Evolutionary conservation across 768 basidiomycete species (phyloP).

Genomic region (Sporobolomyces phaffii): DNA sequence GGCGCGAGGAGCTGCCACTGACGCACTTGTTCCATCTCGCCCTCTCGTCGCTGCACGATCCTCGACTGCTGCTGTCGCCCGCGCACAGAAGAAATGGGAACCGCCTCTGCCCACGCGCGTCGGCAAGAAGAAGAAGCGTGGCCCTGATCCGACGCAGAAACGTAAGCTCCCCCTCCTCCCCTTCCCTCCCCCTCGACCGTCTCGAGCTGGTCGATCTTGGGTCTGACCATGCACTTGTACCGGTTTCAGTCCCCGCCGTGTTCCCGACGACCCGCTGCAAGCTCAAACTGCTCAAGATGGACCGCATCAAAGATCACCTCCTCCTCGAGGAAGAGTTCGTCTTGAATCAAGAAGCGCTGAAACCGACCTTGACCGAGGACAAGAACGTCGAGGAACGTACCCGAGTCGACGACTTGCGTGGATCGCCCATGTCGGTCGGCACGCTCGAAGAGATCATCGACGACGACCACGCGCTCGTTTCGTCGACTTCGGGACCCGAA

Average conservation of each 20-base stretch:
- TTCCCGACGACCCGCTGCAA: conserved; percentile 92
- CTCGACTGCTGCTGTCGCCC: not conserved
- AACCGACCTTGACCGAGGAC: conserved; percentile 78
- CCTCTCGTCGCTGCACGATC: not conserved
- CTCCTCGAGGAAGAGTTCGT: conserved; percentile 92
- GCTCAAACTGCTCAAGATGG: conserved; percentile 88
- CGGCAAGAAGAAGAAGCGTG: conserved; percentile 87
- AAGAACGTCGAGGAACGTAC: conserved; percentile 96
- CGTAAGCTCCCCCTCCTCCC: conserved; percentile 15
- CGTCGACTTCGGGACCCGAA: conserved; percentile 87
- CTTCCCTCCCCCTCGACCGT: too few relatives aligned
- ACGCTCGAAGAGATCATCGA: conserved; percentile 93
- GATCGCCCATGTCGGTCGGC: conserved; percentile 96
- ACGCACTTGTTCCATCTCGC: conserved; percentile 13
- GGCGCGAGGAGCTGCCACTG: conserved; percentile 6
- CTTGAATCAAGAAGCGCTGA: conserved; percentile 81
- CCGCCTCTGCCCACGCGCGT: conserved; percentile 93
- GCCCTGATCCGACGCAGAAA: conserved; percentile 83
- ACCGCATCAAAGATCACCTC: conserved; percentile 96
- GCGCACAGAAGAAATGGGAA: conserved; percentile 99
- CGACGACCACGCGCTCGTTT: conserved; percentile 98
- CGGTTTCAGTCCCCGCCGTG: conserved; percentile 64
- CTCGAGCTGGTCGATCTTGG: too few relatives aligned
- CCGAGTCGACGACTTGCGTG: conserved; percentile 86
- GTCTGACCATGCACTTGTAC: not conserved